Evolutionary conservation across 2,329 filamentous ascomycete genomes (phyloP).

Genomic region (Rhynchosporium graminicola): DNA sequence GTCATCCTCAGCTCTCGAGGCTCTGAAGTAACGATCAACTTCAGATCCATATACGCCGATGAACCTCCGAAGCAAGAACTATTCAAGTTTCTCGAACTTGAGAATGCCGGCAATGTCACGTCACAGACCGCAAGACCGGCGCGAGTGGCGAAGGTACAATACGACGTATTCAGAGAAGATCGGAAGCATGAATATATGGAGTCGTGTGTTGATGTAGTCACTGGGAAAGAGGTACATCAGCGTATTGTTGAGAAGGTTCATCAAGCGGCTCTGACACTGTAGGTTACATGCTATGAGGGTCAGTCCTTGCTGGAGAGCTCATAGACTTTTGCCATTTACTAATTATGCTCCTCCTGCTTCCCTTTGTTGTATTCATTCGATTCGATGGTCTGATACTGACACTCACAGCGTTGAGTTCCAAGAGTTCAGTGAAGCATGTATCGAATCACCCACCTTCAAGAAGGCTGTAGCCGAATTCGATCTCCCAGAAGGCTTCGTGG

Average conservation of each 20-base stretch:
- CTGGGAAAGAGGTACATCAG: constrained; percentile 46
- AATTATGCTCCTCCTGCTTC: too few species aligned
- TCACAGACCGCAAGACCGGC: constrained; percentile 44
- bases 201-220: constrained; percentile 51
- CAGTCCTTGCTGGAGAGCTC: not conserved
- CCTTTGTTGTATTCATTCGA: not conserved
- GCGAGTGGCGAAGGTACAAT: constrained; percentile 55
- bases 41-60: constrained; percentile 58
- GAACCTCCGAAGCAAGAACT: constrained; percentile 55
- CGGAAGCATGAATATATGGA: constrained; percentile 56
- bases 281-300: constrained; percentile 30
- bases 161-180: constrained; percentile 55
- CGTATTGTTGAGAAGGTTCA: constrained; percentile 49
- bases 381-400: not conserved
- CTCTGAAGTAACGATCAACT: constrained; percentile 49
- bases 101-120: constrained; percentile 45
- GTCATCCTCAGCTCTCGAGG: constrained; percentile 42
- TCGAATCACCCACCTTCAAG: constrained; percentile 53
- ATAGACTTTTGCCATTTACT: not conserved
- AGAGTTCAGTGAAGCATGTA: constrained; percentile 29
- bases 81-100: constrained; percentile 49
- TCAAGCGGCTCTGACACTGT: constrained; percentile 51
- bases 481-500: constrained; percentile 55
- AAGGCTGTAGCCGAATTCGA: constrained; percentile 52
- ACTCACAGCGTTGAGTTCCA: constrained; percentile 23